These are phyloP conservation scores for Bipolaris bicolor DNA, from an alignment of 2,329 filamentous ascomycete genomes.

Conservation along the genomic window DNA sequence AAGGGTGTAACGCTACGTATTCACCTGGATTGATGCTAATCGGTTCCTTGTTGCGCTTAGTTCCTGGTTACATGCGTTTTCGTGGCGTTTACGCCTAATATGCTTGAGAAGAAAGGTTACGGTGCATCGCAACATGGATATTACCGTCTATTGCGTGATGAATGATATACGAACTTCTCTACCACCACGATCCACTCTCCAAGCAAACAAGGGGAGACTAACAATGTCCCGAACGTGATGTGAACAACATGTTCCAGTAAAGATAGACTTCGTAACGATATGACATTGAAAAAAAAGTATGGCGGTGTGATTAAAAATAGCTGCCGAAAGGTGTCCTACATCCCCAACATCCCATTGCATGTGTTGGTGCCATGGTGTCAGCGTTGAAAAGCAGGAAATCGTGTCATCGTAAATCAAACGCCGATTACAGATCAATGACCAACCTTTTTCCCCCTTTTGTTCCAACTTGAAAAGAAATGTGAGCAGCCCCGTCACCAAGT, in stretches of 20 bases:
- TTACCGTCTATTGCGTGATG: neutral
- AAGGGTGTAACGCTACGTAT: too few relatives aligned
- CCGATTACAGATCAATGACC: neutral
- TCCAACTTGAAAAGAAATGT: neutral
- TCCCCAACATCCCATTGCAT: neutral
- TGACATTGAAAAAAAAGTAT: neutral
- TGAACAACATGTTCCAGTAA: neutral
- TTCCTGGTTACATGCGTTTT: neutral
- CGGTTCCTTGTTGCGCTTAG: too few relatives aligned
- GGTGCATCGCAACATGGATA: neutral
- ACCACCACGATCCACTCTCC: neutral
- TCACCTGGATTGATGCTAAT: too few relatives aligned
- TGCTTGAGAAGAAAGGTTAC: too few relatives aligned
- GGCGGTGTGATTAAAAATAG: constrained; percentile 6
- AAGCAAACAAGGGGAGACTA: neutral
- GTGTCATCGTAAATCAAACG: constrained; percentile 24
- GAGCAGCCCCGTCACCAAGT: neutral
- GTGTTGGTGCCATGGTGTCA: constrained; percentile 5
- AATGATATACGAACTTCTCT: neutral
- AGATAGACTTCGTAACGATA: neutral
- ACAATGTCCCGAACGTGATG: neutral
- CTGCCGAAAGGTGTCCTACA: neutral
- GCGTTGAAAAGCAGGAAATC: constrained; percentile 8
- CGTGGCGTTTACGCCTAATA: too few relatives aligned
- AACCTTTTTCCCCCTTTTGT: neutral